A percentile compares a stretch with the other conserved stretches of the same genome.
Evolutionary conservation across 1,139 yeast species (phyloP).

Genomic region (Fermentozyma sake): DNA sequence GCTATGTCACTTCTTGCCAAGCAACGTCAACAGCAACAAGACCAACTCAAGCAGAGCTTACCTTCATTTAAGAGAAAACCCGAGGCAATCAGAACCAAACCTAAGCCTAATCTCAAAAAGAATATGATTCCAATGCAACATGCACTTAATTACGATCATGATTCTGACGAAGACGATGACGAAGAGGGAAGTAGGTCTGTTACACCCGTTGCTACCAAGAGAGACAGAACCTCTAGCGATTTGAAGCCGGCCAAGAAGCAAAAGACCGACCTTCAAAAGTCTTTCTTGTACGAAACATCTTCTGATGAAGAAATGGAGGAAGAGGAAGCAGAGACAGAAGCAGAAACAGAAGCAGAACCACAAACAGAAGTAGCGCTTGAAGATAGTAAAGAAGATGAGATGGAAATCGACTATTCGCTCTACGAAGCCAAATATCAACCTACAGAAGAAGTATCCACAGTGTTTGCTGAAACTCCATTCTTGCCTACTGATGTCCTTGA

Average conservation of each 20-base stretch:
- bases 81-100: slow-evolving; percentile 5
- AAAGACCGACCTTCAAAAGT: slow-evolving; percentile 17
- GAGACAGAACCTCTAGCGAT: slow-evolving; percentile 26
- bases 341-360: slow-evolving; percentile 9
- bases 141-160: slow-evolving; percentile 54
- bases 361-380: slow-evolving; percentile 4
- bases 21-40: slow-evolving; percentile 17
- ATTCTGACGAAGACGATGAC: slow-evolving; percentile 44
- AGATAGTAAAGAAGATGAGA: slow-evolving; percentile 9
- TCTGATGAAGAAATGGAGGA: slow-evolving; percentile 21
- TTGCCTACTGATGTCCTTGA: slow-evolving; percentile 30
- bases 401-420: slow-evolving; percentile 19
- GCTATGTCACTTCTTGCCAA: slow-evolving; percentile 28
- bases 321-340: slow-evolving; percentile 8
- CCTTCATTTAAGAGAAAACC: slow-evolving; percentile 36
- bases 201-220: slow-evolving; percentile 32
- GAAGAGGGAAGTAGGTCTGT: slow-evolving; percentile 38
- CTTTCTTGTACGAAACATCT: slow-evolving; percentile 29
- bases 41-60: slow-evolving; percentile 37
- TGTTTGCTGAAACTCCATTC: slow-evolving; percentile 40
- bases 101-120: slow-evolving; percentile 16
- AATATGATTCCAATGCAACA: slow-evolving; percentile 65
- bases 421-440: slow-evolving; percentile 43
- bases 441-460: slow-evolving; percentile 45
- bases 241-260: slow-evolving; percentile 24